Evolutionary conservation across 352 stramenopile genomes (phyloP).

Genomic region (Globisporangium okanoganense): DNA sequence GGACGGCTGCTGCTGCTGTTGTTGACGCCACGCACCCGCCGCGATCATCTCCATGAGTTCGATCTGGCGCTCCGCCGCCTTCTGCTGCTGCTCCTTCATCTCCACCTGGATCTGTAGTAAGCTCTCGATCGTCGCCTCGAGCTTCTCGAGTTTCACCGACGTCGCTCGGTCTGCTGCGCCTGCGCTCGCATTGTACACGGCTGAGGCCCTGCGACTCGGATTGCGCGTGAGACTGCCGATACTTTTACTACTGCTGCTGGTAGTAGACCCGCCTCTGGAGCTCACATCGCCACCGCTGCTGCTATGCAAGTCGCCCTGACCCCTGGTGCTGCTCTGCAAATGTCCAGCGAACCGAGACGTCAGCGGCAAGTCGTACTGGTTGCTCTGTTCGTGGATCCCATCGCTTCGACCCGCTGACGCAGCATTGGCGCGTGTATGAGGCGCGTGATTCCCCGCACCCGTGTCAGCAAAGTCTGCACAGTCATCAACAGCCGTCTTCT

Average conservation of each 20-base stretch:
- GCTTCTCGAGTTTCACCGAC: constrained; percentile 39
- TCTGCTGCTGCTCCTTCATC: constrained; percentile 40
- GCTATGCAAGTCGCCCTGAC: not conserved
- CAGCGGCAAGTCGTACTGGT: not conserved
- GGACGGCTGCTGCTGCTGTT: constrained; percentile 1
- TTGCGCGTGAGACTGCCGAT: not conserved
- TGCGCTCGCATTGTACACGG: not conserved
- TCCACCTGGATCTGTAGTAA: constrained; percentile 33
- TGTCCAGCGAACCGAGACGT: constrained; percentile 3
- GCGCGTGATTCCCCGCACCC: constrained; percentile 7
- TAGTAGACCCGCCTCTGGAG: not conserved
- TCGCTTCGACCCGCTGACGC: not conserved
- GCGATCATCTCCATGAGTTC: constrained; percentile 37
- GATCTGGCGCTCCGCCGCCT: constrained; percentile 26
- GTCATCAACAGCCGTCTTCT: constrained; percentile 15
- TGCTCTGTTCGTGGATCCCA: not conserved
- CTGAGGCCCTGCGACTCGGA: not conserved
- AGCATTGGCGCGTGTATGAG: not conserved
- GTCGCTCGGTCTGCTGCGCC: constrained; percentile 16
- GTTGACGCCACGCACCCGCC: not conserved
- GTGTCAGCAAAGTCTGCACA: not conserved
- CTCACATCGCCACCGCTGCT: not conserved
- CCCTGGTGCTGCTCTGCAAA: not conserved
- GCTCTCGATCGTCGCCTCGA: constrained; percentile 39
- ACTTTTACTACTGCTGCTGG: not conserved